These are phyloP conservation scores for Brassica nigra DNA, from an alignment of 345 rosid species.

Conservation along the genomic window DNA sequence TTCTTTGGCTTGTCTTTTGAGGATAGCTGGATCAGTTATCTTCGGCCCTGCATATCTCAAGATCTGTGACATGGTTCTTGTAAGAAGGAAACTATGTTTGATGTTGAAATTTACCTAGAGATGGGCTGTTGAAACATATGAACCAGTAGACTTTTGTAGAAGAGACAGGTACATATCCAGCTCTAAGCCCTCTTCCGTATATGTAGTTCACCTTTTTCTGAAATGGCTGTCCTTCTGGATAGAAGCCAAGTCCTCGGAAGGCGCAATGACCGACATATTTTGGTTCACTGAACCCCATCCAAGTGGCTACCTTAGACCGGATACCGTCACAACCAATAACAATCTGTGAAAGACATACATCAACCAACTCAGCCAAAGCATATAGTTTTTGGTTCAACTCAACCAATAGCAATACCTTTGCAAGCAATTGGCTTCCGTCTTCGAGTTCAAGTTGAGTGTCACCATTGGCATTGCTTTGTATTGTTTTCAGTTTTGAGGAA, in stretches of 20 bases:
- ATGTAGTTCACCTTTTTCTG: slow-evolving; percentile 64
- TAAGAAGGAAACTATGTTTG: background rate
- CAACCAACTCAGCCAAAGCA: background rate
- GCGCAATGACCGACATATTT: slow-evolving; percentile 79
- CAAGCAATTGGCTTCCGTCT: slow-evolving; percentile 58
- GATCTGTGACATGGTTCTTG: background rate
- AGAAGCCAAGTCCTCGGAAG: slow-evolving; percentile 73
- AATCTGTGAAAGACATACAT: slow-evolving; percentile 50
- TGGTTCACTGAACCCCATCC: slow-evolving; percentile 93
- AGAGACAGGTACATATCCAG: slow-evolving; percentile 86
- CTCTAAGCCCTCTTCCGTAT: slow-evolving; percentile 83
- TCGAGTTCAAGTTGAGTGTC: slow-evolving; percentile 61
- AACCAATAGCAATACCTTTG: slow-evolving; percentile 50
- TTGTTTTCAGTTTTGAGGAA: slow-evolving; percentile 64
- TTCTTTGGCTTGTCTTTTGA: slow-evolving; percentile 71
- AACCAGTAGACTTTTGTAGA: slow-evolving; percentile 87
- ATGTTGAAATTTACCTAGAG: slow-evolving; percentile 57
- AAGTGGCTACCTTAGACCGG: slow-evolving; percentile 72
- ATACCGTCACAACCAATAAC: slow-evolving; percentile 90
- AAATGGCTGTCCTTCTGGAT: slow-evolving; percentile 71
- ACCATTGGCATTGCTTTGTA: slow-evolving; percentile 47
- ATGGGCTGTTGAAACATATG: slow-evolving; percentile 80
- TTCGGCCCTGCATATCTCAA: slow-evolving; percentile 61
- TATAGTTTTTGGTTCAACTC: background rate
- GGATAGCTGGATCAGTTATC: slow-evolving; percentile 59